These are phyloP conservation scores for Populus euphratica DNA, from an alignment of 345 rosid genomes.

Conservation along the genomic window DNA sequence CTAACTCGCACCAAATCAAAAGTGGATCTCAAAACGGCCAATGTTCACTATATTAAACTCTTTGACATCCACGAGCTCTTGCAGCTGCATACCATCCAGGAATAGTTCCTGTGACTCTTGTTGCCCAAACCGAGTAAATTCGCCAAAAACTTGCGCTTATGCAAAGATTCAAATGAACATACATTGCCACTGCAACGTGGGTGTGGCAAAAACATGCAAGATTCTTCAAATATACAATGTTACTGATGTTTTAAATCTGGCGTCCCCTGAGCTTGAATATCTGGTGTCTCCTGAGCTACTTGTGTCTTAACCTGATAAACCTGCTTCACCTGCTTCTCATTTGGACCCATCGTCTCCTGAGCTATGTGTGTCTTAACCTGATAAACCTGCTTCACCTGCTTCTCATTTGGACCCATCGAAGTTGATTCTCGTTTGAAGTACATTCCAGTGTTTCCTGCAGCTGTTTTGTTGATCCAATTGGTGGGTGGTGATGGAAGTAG, in stretches of 20 bases:
- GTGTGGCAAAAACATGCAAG: not conserved
- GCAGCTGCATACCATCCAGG: not conserved
- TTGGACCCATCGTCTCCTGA: constrained; percentile 7
- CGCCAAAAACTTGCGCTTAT: not conserved
- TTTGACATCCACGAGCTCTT: not conserved
- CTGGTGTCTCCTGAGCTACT: constrained; percentile 25
- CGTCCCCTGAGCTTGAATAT: constrained; percentile 2
- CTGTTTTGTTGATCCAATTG: constrained; percentile 52
- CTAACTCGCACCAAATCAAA: constrained; percentile 5
- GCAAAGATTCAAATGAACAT: not conserved
- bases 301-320: constrained; percentile 55
- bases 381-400: constrained; percentile 52
- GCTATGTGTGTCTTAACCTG: constrained; percentile 44
- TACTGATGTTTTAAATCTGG: constrained; percentile 16
- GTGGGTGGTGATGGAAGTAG: constrained; percentile 59
- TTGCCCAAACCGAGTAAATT: not conserved
- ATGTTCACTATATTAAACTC: not conserved
- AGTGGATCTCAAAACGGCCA: not conserved
- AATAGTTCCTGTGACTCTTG: not conserved
- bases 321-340: constrained; percentile 52
- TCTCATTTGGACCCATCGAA: constrained; percentile 40
- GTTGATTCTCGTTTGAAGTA: constrained; percentile 36
- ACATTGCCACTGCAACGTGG: not conserved
- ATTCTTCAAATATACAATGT: not conserved
- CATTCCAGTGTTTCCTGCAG: constrained; percentile 30